Conservation (phyloP, 2,329 filamentous ascomycete genomes). For the Venturiaceae sp. region DNA sequence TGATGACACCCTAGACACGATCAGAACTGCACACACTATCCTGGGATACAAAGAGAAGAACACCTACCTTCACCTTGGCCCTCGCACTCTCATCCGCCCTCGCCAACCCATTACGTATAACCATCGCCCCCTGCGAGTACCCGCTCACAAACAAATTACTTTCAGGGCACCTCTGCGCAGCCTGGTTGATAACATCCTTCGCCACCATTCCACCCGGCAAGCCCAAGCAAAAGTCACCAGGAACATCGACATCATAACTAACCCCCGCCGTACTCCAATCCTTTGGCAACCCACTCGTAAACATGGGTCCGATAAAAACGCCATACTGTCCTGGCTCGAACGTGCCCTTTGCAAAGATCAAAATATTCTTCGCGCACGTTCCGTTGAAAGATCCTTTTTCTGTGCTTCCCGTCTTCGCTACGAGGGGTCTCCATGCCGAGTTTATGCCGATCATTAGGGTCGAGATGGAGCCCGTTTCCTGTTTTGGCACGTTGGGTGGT, state of each 20-base stretch:
- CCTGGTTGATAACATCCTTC: conserved; percentile 1
- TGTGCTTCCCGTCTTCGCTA: not conserved
- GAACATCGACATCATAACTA: not conserved
- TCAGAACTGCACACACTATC: not conserved
- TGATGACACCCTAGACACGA: conserved; percentile 3
- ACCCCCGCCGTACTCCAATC: not conserved
- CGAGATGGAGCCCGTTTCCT: not conserved
- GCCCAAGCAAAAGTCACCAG: not conserved
- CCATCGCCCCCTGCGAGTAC: conserved; percentile 1
- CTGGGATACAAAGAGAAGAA: too few species aligned
- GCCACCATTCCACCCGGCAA: conserved; percentile 2
- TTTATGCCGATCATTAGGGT: not conserved
- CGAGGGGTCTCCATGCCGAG: not conserved
- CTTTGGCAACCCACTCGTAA: not conserved
- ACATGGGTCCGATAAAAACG: not conserved
- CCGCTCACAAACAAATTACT: not conserved
- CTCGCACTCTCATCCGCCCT: not conserved
- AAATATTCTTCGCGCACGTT: not conserved
- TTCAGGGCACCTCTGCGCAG: not conserved
- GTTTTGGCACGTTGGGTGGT: not conserved
- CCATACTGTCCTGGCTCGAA: not conserved
- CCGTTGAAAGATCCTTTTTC: not conserved
- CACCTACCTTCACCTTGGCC: not conserved
- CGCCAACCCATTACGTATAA: not conserved
- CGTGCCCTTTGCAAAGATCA: conserved; percentile 7